Evolutionary conservation across 257 asterid genomes (phyloP), one percentile per base, ranked within the genome.

Genomic region (Ophiorrhiza pumila): DNA sequence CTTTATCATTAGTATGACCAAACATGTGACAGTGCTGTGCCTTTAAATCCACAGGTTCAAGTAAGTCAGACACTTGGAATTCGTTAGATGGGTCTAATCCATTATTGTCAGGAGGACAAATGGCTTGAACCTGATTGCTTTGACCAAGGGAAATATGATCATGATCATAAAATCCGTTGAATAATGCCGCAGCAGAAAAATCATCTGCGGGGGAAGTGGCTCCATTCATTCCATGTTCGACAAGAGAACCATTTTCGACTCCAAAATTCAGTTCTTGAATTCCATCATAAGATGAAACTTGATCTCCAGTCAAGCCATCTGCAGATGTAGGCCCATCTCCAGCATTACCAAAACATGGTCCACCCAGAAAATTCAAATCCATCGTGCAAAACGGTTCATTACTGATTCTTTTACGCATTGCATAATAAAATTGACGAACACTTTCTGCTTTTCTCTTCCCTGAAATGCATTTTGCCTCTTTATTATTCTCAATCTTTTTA

Each of bases 381-480:
- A 68, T 78, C 32, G 81, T 32, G 58, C 74, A 80, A 57, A 84
- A 63, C 25, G 89, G 86, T 52, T 78, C 91, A 22, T 63, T 80
- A 60, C 85, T 57, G 50, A 92, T 78, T 81, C 91, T 90, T 84
- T 89, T 89, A 22, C 88, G 86, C 97, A 84, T 82, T 17, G 89
- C 77, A 78, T 87, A 86, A 63, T 91, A 93, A 42, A 83, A 61
- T 71, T 73, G 80, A 22, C 89, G 80, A 76, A 91, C 59, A 78
- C 87, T 87, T 72, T 82, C 88, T 42, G 75, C 57, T 82, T 82
- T 91, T 81, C 96, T 84, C 87, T 93, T 93, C 70, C 74, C 66
- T 11, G 80, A 60, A 74, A 69, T 80, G 74, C 73, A 64, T 18
- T 68, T 73, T 31, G 75, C 65, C 77, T 77, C 85, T 73, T 81